Conservation (phyloP, 176 grass and related monocot species). For the Cenchrus fungigraminus region DNA sequence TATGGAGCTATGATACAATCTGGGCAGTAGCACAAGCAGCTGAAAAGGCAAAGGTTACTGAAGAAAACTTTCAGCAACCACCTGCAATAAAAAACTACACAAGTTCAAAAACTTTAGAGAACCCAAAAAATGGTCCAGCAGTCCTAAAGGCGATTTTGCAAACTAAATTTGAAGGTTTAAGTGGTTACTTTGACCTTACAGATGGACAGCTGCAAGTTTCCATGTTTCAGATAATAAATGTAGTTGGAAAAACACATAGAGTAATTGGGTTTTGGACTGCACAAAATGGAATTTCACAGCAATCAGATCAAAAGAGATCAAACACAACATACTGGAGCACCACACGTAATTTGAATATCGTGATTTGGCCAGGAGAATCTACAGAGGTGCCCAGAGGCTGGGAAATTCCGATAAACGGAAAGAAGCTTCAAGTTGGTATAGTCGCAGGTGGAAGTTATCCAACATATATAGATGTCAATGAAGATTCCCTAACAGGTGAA, state of each 20-base stretch:
- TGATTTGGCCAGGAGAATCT: conserved; percentile 50
- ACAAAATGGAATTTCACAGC: conserved; percentile 31
- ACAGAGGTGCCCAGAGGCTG: conserved; percentile 41
- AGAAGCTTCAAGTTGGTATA: conserved; percentile 47
- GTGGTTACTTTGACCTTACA: conserved; percentile 57
- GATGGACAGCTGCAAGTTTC: conserved; percentile 47
- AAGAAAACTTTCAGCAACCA: conserved; percentile 23
- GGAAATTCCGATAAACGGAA: conserved; percentile 36
- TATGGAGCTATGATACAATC: conserved; percentile 62
- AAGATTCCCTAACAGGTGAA: conserved; percentile 10
- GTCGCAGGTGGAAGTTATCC: background rate
- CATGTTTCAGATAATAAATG: conserved; percentile 62
- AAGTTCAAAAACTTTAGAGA: conserved; percentile 8
- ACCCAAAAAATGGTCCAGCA: conserved; percentile 32
- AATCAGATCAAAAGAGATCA: background rate
- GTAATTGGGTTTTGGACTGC: conserved; percentile 53
- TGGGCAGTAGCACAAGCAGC: conserved; percentile 53
- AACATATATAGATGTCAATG: background rate
- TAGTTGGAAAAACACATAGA: conserved; percentile 32
- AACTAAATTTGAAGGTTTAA: conserved; percentile 53
- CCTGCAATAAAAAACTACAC: conserved; percentile 11
- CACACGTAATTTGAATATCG: background rate
- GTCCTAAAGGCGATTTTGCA: conserved; percentile 44
- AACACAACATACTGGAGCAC: background rate
- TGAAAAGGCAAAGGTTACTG: conserved; percentile 22